phyloP scores from a whole-genome alignment of 1,284 basidiomycete genomes.

The Anthracocystis walkeri region DNA sequence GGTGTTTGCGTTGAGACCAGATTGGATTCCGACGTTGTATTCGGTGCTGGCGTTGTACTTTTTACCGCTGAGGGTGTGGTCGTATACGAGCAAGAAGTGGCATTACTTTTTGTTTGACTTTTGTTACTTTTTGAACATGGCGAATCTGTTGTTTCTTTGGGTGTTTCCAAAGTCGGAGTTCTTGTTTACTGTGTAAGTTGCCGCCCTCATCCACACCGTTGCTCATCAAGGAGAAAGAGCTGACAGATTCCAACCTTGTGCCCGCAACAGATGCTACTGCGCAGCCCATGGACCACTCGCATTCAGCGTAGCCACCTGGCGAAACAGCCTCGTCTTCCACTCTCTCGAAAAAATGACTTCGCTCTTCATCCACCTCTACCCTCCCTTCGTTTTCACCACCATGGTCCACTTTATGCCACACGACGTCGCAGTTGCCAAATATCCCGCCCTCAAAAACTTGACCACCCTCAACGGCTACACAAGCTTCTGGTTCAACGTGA shows the following conservation, averaged over 20 bases:
- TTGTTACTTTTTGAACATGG: conserved; percentile 79
- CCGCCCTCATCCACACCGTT: not conserved
- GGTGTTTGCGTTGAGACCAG: conserved; percentile 82
- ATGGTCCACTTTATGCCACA: conserved; percentile 87
- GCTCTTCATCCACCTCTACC: conserved; percentile 37
- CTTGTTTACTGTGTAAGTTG: conserved; percentile 53
- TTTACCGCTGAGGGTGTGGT: conserved; percentile 82
- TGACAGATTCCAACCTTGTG: not conserved
- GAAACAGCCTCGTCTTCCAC: conserved; percentile 86
- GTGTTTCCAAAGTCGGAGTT: conserved; percentile 53
- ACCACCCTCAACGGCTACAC: conserved; percentile 76
- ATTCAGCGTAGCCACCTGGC: conserved; percentile 93
- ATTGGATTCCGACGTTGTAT: conserved; percentile 80
- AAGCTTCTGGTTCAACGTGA: conserved; percentile 75
- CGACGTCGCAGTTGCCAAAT: conserved; percentile 75
- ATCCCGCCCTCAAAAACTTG: conserved; percentile 81
- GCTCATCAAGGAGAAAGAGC: not conserved
- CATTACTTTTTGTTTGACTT: conserved; percentile 85
- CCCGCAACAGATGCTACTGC: conserved; percentile 46
- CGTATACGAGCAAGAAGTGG: conserved; percentile 57
- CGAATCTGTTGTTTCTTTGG: conserved; percentile 75
- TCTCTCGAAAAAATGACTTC: conserved; percentile 87
- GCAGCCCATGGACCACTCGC: conserved; percentile 77
- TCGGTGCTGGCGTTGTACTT: conserved; percentile 81
- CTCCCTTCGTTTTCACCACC: conserved; percentile 82